These are phyloP conservation scores for Xylariaceae sp. DNA, from an alignment of 2,329 filamentous ascomycete species.

Conservation along the genomic window DNA sequence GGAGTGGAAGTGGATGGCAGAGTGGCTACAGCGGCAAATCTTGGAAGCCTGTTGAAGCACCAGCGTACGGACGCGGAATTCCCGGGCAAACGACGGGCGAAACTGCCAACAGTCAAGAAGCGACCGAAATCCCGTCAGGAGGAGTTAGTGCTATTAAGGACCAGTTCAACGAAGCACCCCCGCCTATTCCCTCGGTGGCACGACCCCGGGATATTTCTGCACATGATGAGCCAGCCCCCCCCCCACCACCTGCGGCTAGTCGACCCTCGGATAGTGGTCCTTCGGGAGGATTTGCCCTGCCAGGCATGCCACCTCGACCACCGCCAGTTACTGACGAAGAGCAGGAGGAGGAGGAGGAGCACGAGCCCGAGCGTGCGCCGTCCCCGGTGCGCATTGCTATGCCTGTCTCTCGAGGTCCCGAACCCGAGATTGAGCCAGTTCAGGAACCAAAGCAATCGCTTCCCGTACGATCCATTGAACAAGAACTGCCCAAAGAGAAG, in stretches of 20 bases:
- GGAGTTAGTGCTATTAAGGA: conserved; percentile 79
- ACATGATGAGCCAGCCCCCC: conserved; percentile 61
- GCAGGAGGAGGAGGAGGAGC: conserved; percentile 56
- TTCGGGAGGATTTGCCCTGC: conserved; percentile 77
- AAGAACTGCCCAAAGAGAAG: conserved; percentile 67
- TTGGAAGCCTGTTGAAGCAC: conserved; percentile 84
- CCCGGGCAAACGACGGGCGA: conserved; percentile 70
- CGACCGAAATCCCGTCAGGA: conserved; percentile 63
- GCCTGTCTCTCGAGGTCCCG: conserved; percentile 74
- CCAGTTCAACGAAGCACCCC: conserved; percentile 79
- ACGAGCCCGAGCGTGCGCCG: conserved; percentile 56
- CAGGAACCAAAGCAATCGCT: conserved; percentile 63
- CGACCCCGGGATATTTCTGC: conserved; percentile 28
- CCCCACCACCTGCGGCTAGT: conserved; percentile 67
- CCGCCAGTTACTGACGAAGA: conserved; percentile 62
- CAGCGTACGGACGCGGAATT: conserved; percentile 70
- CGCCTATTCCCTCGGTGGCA: conserved; percentile 59
- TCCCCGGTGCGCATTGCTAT: conserved; percentile 88
- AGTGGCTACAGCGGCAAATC: conserved; percentile 89
- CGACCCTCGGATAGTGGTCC: conserved; percentile 58
- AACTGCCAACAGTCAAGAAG: conserved; percentile 51
- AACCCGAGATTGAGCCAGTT: conserved; percentile 59
- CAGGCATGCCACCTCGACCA: conserved; percentile 72
- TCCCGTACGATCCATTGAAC: conserved; percentile 68
- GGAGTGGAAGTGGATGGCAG: conserved; percentile 79